These are phyloP conservation scores for Leishmania lainsoni DNA, from an alignment of 208 protist species.

Conservation along the genomic window DNA sequence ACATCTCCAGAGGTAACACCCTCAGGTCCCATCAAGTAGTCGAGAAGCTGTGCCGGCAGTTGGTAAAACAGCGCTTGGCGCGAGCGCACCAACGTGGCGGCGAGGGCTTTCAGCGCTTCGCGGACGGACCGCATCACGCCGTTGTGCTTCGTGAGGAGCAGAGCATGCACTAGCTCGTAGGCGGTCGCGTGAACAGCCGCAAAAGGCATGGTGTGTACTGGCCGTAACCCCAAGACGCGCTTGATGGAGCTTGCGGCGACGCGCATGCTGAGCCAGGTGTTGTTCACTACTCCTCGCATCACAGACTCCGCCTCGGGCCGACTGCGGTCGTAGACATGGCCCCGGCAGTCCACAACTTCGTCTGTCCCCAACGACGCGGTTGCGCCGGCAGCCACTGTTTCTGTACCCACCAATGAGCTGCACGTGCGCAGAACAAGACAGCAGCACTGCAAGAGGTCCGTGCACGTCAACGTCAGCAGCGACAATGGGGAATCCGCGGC, in stretches of 20 bases:
- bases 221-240: conserved; percentile 41
- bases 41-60: conserved; percentile 67
- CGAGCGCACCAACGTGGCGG: conserved; percentile 65
- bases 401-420: conserved; percentile 41
- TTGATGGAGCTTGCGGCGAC: conserved; percentile 49
- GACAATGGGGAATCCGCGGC: neutral
- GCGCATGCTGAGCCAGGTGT: conserved; percentile 88
- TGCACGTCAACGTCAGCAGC: conserved; percentile 28
- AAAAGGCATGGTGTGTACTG: conserved; percentile 45
- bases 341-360: conserved; percentile 86
- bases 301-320: conserved; percentile 44
- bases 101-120: conserved; percentile 56
- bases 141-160: conserved; percentile 91
- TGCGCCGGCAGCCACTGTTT: conserved; percentile 20
- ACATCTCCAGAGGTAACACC: conserved; percentile 79
- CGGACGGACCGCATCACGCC: conserved; percentile 88
- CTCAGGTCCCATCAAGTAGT: conserved; percentile 70
- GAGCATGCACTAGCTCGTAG: conserved; percentile 67
- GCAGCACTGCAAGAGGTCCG: conserved; percentile 50
- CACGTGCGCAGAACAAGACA: conserved; percentile 48
- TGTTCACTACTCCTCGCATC: conserved; percentile 89
- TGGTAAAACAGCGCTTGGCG: conserved; percentile 47
- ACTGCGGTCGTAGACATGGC: conserved; percentile 76
- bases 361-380: conserved; percentile 2
- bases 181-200: conserved; percentile 40